Percentiles rank a stretch among this genome's conserved stretches.
phyloP scores from a whole-genome alignment of 2,329 filamentous ascomycete genomes.

The Hymenoscyphus repandus region DNA sequence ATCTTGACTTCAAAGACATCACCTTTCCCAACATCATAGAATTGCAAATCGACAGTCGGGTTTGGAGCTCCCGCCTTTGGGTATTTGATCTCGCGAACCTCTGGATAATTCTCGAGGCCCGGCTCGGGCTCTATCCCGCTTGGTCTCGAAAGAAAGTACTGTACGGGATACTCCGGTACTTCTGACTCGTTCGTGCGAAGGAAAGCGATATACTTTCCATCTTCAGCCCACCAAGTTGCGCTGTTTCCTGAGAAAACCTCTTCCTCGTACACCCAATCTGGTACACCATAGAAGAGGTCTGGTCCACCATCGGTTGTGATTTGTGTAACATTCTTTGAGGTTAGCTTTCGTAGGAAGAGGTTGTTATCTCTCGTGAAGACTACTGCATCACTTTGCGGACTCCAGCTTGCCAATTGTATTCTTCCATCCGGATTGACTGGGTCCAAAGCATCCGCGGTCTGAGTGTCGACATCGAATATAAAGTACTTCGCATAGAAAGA shows the following conservation, averaged over 20 bases:
- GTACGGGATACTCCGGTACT: constrained; percentile 86
- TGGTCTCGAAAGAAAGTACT: constrained; percentile 87
- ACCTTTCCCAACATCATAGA: constrained; percentile 75
- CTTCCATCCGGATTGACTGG: constrained; percentile 57
- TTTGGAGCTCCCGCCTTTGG: constrained; percentile 94
- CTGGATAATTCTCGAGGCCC: constrained; percentile 84
- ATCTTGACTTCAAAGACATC: constrained; percentile 78
- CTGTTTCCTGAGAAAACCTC: constrained; percentile 76
- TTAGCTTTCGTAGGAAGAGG: constrained; percentile 69
- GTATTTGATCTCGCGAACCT: constrained; percentile 90
- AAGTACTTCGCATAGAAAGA: constrained; percentile 84
- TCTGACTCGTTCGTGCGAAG: constrained; percentile 88
- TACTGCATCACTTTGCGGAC: constrained; percentile 76
- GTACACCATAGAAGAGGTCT: constrained; percentile 90
- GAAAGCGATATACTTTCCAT: constrained; percentile 86
- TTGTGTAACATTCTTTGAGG: constrained; percentile 38
- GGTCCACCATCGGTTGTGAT: constrained; percentile 84
- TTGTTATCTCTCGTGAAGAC: constrained; percentile 93
- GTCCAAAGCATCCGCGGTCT: constrained; percentile 72
- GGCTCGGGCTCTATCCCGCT: constrained; percentile 63
- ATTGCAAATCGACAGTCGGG: constrained; percentile 78
- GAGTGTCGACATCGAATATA: constrained; percentile 83
- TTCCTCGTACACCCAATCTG: constrained; percentile 92
- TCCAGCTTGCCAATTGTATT: constrained; percentile 86
- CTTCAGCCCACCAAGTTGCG: constrained; percentile 92